Evolutionary conservation across 208 protist genomes (phyloP), one percentile per base, ranked within the genome.

Genomic region (Phytomonas sp.): DNA sequence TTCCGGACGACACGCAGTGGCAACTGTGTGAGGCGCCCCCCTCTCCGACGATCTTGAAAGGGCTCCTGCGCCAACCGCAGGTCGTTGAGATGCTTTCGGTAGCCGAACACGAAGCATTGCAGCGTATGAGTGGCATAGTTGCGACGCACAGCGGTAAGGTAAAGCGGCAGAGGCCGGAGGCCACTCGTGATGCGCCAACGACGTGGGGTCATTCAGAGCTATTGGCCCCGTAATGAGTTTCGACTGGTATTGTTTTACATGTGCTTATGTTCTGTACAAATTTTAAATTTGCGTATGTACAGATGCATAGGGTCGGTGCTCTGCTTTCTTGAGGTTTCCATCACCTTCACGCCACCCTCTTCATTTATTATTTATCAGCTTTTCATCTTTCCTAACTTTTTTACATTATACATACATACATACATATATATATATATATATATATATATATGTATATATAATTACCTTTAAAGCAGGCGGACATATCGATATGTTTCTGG

Each of bases 21-120:
- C 4, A 46, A 8, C 40, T 46, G 40, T 46, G 13, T 46, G 11
- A 20, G 40, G 40, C 7, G 40, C 11, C 7, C 40, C 40, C 40
- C 15, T 46, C 40, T 46, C 40, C 40, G 15, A 20, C 40, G 4
- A 28, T 81, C 26, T 67, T 84, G 0, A 37, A 71, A 60, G 26
- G 33, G 15, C 67, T 84, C n/a, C 61, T 78, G 0, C 63, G 71
- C 4, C 34, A 70, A 0, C 5, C 23, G n/a, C 66, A 62, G 4
- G 29, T 84, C n/a, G 71, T 72, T 8, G 63, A 75, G 40, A 51
- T 84, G 5, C 37, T 69, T 36, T 53, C 79, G 1, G 62, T 71
- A 34, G 72, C 76, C 0, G 66, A 63, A 15, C 63, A 72, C 31
- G 26, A 67, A 15, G 62, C 61, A 26, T 63, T 82, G 15, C 61